phyloP scores from a whole-genome alignment of 1,284 basidiomycete genomes.

The Somion occarium region DNA sequence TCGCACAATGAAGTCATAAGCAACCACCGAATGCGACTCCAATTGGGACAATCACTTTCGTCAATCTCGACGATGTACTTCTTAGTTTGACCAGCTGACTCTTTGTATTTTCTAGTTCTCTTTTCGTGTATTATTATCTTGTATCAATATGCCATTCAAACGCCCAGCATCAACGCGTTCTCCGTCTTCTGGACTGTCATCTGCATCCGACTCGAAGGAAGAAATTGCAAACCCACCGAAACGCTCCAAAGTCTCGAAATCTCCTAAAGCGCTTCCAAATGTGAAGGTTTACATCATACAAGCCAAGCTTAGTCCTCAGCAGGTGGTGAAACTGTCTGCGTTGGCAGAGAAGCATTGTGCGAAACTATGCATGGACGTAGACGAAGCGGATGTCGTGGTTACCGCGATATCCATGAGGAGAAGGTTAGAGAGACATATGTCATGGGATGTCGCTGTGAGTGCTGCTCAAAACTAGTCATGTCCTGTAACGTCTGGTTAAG shows the following conservation, averaged over 20 bases:
- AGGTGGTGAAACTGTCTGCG: conserved; percentile 40
- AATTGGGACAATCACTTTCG: too few species aligned
- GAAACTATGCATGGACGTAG: conserved; percentile 33
- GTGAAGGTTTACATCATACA: conserved; percentile 51
- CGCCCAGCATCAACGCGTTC: conserved; percentile 17
- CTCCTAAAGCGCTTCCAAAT: conserved; percentile 18
- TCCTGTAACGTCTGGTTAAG: neutral
- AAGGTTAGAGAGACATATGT: conserved; percentile 63
- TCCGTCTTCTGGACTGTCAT: conserved; percentile 16
- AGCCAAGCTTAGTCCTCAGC: conserved; percentile 46
- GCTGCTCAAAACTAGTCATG: neutral
- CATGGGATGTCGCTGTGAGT: conserved; percentile 60
- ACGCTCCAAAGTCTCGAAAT: conserved; percentile 10
- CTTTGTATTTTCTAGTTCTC: too few species aligned
- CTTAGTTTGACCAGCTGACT: too few species aligned
- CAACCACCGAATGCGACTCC: too few species aligned
- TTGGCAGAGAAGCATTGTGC: conserved; percentile 40
- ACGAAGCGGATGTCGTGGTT: conserved; percentile 61
- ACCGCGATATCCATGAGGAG: conserved; percentile 60
- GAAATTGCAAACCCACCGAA: conserved; percentile 10
- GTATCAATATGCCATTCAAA: conserved; percentile 25
- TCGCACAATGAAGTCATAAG: too few species aligned
- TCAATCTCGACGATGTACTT: too few species aligned
- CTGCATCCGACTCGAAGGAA: conserved; percentile 1
- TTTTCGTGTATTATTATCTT: neutral